These are phyloP conservation scores for Torulaspora microellipsoides DNA, from an alignment of 805 yeast genomes.

Conservation along the genomic window DNA sequence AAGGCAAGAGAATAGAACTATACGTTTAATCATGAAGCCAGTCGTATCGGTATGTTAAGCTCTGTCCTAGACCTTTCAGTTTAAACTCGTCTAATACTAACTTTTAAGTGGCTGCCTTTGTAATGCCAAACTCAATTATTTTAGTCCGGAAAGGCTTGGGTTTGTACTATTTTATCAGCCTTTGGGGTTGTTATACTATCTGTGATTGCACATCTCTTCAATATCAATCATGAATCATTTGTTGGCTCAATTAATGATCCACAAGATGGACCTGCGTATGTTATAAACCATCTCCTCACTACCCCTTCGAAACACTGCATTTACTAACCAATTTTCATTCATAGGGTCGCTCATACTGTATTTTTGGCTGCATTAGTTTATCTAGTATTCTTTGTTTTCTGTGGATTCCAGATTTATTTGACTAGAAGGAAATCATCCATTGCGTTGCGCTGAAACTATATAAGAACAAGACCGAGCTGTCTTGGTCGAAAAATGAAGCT, in stretches of 20 bases:
- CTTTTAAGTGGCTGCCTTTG: background rate
- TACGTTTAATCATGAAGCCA: slow-evolving; percentile 39
- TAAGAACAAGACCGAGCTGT: background rate
- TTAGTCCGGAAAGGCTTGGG: slow-evolving; percentile 84
- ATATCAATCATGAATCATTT: slow-evolving; percentile 80
- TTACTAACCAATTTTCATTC: slow-evolving; percentile 8
- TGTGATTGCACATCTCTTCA: slow-evolving; percentile 77
- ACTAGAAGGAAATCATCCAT: slow-evolving; percentile 64
- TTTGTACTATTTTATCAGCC: slow-evolving; percentile 87
- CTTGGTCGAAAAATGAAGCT: background rate
- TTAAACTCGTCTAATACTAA: background rate
- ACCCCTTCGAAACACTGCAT: slow-evolving; percentile 1
- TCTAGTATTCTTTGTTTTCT: slow-evolving; percentile 72
- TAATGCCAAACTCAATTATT: background rate
- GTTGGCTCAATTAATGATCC: slow-evolving; percentile 91
- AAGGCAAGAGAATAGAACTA: too few species aligned
- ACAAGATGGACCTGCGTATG: slow-evolving; percentile 76
- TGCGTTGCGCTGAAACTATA: slow-evolving; percentile 37
- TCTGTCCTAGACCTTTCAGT: background rate
- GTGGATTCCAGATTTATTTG: slow-evolving; percentile 77
- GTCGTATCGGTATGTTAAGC: slow-evolving; percentile 43
- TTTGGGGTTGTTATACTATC: slow-evolving; percentile 87
- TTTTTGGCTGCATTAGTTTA: slow-evolving; percentile 87
- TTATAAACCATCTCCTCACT: slow-evolving; percentile 1
- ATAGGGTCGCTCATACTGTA: slow-evolving; percentile 79